A percentile compares a stretch with the other conserved stretches of the same genome.
phyloP scores from a whole-genome alignment of 192 early-diverging fungal genomes.

The Gonapodya sp. region DNA sequence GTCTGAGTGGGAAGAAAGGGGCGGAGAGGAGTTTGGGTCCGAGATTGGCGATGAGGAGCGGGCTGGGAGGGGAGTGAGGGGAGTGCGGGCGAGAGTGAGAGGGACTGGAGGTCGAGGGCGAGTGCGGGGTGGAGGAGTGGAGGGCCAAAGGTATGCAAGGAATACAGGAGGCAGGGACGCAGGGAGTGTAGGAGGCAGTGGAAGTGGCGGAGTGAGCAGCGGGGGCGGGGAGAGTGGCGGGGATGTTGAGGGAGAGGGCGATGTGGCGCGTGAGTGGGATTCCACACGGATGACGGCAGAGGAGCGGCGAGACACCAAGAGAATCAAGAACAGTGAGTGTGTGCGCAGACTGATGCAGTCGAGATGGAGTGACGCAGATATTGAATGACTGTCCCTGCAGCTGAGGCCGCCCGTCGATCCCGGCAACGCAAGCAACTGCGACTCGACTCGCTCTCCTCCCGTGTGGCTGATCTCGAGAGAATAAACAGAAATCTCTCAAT shows the following conservation, averaged over 20 bases:
- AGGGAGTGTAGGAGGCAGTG: too few relatives aligned
- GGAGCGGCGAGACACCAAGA: not conserved
- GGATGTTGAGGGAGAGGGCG: not conserved
- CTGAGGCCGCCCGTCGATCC: not conserved
- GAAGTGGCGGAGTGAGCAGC: too few relatives aligned
- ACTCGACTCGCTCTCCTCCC: not conserved
- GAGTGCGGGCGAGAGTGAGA: not conserved
- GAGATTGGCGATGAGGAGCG: not conserved
- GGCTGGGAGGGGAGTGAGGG: not conserved
- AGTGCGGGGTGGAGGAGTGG: too few relatives aligned
- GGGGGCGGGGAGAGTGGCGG: not conserved
- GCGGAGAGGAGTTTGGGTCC: not conserved
- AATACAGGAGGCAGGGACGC: too few relatives aligned
- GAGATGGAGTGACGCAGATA: not conserved
- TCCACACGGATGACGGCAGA: not conserved
- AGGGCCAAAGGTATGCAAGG: too few relatives aligned
- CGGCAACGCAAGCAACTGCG: not conserved
- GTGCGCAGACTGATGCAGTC: not conserved
- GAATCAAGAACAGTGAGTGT: not conserved
- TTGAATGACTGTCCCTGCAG: not conserved
- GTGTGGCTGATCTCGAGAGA: not conserved
- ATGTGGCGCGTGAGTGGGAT: not conserved
- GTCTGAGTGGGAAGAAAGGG: not conserved
- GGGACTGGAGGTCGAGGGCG: too few relatives aligned
- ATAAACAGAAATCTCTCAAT: not conserved